Evolutionary conservation across 768 basidiomycete genomes (phyloP).

Genomic region (Coprinopsis sp.): DNA sequence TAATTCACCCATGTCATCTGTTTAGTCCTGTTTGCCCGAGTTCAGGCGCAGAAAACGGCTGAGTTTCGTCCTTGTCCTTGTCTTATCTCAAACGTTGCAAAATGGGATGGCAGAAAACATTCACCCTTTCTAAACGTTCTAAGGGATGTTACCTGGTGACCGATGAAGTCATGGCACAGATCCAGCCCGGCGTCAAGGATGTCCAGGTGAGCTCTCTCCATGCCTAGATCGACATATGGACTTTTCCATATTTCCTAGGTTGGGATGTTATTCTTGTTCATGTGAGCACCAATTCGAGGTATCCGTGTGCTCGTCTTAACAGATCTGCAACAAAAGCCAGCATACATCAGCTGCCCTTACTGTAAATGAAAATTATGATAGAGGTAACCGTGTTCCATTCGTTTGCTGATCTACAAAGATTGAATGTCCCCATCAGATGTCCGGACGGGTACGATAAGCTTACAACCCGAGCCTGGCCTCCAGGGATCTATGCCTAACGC

Average conservation of each 20-base stretch:
- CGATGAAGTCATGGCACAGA: conserved; percentile 61
- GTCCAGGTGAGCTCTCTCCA: conserved; percentile 45
- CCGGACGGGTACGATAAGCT: too few species aligned
- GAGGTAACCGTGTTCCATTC: too few species aligned
- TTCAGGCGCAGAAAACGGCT: neutral
- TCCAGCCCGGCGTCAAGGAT: conserved; percentile 62
- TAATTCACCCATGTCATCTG: too few species aligned
- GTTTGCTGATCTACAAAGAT: too few species aligned
- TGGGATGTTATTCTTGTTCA: conserved; percentile 87
- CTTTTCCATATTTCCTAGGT: conserved; percentile 39
- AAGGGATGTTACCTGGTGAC: conserved; percentile 85
- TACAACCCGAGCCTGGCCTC: too few species aligned
- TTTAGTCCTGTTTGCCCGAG: too few species aligned
- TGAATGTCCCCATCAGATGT: too few species aligned
- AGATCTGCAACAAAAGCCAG: conserved; percentile 23
- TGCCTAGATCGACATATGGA: neutral
- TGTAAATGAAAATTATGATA: conserved; percentile 87
- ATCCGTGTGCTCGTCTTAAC: neutral
- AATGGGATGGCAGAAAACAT: conserved; percentile 92
- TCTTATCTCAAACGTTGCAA: conserved; percentile 1
- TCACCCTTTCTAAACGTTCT: conserved; percentile 49
- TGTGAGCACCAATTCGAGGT: conserved; percentile 40
- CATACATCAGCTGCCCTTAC: conserved; percentile 79
- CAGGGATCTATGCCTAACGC: neutral
- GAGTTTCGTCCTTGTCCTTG: too few species aligned